Evolutionary conservation across 306 rosid genomes (phyloP), one percentile per base, ranked within the genome.

Genomic region (Myrica gale): DNA sequence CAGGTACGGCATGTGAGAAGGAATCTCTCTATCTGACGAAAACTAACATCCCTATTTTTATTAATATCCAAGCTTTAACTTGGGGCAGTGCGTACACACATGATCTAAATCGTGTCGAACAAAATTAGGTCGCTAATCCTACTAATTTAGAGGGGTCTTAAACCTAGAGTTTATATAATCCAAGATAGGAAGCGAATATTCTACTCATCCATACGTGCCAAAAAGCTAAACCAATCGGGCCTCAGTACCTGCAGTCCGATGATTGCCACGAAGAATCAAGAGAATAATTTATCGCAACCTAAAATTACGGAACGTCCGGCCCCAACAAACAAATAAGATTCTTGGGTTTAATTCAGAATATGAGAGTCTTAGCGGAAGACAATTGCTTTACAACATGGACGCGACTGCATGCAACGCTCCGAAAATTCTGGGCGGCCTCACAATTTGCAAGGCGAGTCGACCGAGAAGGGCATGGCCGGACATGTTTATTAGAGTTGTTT

Each of bases 21-120:
- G 85, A 86, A 83, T 83, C 87, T 73, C 42, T 23, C 70, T 68
- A 15, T 68, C 62, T 19, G 72, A 65, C 66, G 51, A 66, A 46
- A 56, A 13, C 57, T 11, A 68, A 57, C 44, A 12, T 52, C 9
- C 5, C 12, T 32, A 1, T 32, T 61, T 15, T 15, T 62, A 37
- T 32, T 63, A 23, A 23, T 23, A 23, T 15, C 3, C 2, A 74
- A 5, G 61, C 45, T 79, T 67, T 62, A 86, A 85, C 86, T 76
- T 83, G 91, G 83, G 66, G 45, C 23, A 41, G 72, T 10, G 4
- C 8, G 12, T 74, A 76, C 76, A 26, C 1, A 23, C 26, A 17
- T 39, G 23, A 63, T 68, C 42, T 23, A 23, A 23, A 23, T 79
- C 65, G 55, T 3, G 44, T 3, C 50, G 4, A 66, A 57, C 4